Conservation (phyloP, 2,329 filamentous ascomycete species). For the Colletotrichum echinochloae region DNA sequence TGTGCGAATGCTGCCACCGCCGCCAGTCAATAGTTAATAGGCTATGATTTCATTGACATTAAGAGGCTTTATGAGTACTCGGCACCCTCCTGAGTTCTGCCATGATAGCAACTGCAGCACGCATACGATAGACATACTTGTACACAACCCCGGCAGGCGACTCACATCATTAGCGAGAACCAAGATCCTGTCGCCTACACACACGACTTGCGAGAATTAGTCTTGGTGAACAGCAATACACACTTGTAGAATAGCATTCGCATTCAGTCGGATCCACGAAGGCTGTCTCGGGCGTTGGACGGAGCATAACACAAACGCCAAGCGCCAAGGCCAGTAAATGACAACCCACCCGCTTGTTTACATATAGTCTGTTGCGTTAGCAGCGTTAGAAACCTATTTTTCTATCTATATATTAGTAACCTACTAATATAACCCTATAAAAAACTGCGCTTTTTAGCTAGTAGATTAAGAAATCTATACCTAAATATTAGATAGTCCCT, state of each 20-base stretch:
- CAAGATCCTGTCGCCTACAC: neutral
- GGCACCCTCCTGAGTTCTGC: neutral
- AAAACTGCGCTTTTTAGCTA: too few relatives aligned
- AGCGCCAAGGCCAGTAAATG: slow-evolving; percentile 1
- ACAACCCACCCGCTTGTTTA: neutral
- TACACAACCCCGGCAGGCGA: neutral
- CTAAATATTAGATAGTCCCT: too few relatives aligned
- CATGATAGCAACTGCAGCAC: neutral
- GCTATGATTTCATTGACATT: neutral
- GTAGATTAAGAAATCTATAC: too few relatives aligned
- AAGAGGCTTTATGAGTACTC: neutral
- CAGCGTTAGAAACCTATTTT: too few relatives aligned
- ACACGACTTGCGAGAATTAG: neutral
- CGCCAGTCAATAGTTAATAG: neutral
- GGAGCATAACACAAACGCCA: neutral
- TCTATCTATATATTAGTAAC: too few relatives aligned
- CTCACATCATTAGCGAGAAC: neutral
- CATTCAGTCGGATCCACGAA: neutral
- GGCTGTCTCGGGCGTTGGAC: neutral
- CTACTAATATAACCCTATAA: too few relatives aligned
- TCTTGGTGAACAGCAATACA: neutral
- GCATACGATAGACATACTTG: neutral
- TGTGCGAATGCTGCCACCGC: neutral
- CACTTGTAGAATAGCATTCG: neutral
- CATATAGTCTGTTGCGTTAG: too few relatives aligned